Conservation (phyloP, 2,329 filamentous ascomycete species). For the Lojkania enalia region DNA sequence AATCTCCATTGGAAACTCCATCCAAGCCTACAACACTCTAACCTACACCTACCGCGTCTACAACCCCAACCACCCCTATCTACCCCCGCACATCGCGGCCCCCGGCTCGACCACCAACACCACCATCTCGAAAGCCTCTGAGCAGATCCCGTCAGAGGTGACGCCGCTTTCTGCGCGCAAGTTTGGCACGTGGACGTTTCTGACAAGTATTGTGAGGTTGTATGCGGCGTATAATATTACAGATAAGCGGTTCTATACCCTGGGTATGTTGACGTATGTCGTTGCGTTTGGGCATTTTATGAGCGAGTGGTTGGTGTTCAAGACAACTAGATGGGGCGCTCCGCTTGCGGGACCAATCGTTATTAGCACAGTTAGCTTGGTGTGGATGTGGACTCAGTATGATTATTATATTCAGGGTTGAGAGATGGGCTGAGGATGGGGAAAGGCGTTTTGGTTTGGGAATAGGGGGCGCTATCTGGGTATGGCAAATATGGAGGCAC, state of each 20-base stretch:
- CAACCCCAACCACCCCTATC: constrained; percentile 59
- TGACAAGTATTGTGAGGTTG: constrained; percentile 74
- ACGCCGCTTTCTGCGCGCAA: constrained; percentile 77
- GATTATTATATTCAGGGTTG: constrained; percentile 63
- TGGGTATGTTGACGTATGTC: constrained; percentile 80
- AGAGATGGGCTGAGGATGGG: constrained; percentile 6
- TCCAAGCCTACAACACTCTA: constrained; percentile 81
- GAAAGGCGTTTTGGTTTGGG: not conserved
- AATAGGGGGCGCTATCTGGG: not conserved
- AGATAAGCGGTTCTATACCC: constrained; percentile 72
- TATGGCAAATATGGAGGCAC: too few relatives aligned
- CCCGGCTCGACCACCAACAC: constrained; percentile 61
- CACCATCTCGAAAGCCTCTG: constrained; percentile 33
- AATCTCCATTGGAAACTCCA: constrained; percentile 79
- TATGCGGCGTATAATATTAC: constrained; percentile 84
- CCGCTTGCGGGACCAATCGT: constrained; percentile 63
- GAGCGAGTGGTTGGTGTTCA: constrained; percentile 79
- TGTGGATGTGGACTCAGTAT: constrained; percentile 70
- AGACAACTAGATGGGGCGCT: constrained; percentile 68
- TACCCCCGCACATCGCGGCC: constrained; percentile 43
- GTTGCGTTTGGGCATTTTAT: constrained; percentile 78
- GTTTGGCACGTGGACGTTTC: constrained; percentile 86
- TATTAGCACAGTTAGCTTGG: constrained; percentile 58
- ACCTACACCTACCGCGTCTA: constrained; percentile 88
- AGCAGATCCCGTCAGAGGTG: constrained; percentile 50